Evolutionary conservation across 1,139 yeast genomes (phyloP), one percentile per base, ranked within the genome.

Genomic region (Nakaseomyces kungkrabaensis): DNA sequence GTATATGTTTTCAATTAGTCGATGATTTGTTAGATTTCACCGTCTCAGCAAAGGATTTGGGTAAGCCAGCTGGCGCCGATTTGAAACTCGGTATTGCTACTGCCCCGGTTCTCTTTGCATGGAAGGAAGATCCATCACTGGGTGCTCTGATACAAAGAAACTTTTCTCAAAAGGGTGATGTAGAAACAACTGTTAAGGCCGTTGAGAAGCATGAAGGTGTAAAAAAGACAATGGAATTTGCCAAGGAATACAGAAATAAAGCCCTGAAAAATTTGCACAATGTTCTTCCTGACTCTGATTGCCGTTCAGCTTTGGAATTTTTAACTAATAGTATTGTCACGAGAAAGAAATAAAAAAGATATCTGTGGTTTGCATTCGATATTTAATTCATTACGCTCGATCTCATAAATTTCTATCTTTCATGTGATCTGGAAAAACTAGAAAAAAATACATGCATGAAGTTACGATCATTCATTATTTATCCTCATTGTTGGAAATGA

Each of bases 1-100:
- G 98, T 0, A 76, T 94, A 47, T 94, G 97, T 63, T 92, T 92
- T 76, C 98, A 92, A 69, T 78, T 92, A 52, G 95, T 94, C 29
- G 98, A 92, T 68, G 99, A 92, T 68, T 83, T 90, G 83, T 76
- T 94, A 58, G 99, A 92, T 69, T 92, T 87, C 65, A 88, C 97
- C 0, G 82, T 88, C 24, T 81, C 92, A 41, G 89, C 88, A 33
- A 77, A 78, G 34, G 79, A 85, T 48, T 72, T 92, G 53, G 98
- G 98, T 40, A 92, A 92, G 67, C 98, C 98, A 10, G 84, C 95
- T 25, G 95, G 90, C 60, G 97, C 97, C 1, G 98, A 92, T 68
- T 75, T 92, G 59, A 82, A 90, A 66, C 74, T 92, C 46, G 99
- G 99, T 0, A 75, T 92, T 55, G 97, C 97, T 1, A 92, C 99